Percentiles rank a stretch among this genome's conserved stretches.
These are phyloP conservation scores for Gynochthodes officinalis DNA, from an alignment of 257 asterid species.

Conservation along the genomic window DNA sequence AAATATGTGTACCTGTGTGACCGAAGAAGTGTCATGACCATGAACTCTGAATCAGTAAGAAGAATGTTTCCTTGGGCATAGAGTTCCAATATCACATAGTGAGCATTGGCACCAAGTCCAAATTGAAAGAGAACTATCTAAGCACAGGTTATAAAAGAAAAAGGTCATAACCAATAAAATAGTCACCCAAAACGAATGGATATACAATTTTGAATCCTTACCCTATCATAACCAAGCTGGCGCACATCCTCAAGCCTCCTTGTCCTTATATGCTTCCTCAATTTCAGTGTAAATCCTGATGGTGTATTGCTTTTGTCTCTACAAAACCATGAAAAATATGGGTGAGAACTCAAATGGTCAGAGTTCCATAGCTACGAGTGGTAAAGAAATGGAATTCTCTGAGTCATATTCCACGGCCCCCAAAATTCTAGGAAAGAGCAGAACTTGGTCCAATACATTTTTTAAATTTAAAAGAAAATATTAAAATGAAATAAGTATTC, in stretches of 20 bases:
- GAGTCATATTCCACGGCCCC: background rate
- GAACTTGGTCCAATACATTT: too few species aligned
- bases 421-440: background rate
- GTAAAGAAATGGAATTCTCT: background rate
- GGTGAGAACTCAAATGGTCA: background rate
- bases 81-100: slow-evolving; percentile 85
- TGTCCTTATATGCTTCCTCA: slow-evolving; percentile 91
- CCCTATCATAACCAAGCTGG: slow-evolving; percentile 98
- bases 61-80: slow-evolving; percentile 98
- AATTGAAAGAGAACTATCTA: slow-evolving; percentile 94
- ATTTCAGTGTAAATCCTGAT: slow-evolving; percentile 90
- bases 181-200: background rate
- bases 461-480: too few species aligned
- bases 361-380: background rate
- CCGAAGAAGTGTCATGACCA: slow-evolving; percentile 89
- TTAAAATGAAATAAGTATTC: too few species aligned
- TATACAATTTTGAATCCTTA: slow-evolving; percentile 26
- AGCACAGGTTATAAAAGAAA: slow-evolving; percentile 1
- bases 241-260: slow-evolving; percentile 98
- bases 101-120: slow-evolving; percentile 85
- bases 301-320: slow-evolving; percentile 99
- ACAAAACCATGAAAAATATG: slow-evolving; percentile 14
- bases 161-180: slow-evolving; percentile 5
- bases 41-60: slow-evolving; percentile 82
- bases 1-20: slow-evolving; percentile 75